Percentiles rank a stretch among this genome's conserved stretches.
Evolutionary conservation across 371 early-diverging fungal genomes (phyloP).

Genomic region (Mucor sp.): DNA sequence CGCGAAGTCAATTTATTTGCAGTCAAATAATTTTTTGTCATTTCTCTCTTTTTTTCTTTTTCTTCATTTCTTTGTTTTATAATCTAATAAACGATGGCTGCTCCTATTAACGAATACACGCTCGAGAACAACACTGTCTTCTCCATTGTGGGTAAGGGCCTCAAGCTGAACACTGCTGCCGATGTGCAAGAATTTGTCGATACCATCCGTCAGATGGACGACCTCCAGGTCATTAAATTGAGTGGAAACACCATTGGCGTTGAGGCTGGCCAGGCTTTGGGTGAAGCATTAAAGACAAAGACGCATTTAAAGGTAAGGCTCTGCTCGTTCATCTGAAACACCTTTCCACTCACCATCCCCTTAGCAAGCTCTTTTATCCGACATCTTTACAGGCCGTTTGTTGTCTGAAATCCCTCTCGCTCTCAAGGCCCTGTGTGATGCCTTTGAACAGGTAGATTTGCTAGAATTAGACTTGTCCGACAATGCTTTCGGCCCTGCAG

Average conservation of each 20-base stretch:
- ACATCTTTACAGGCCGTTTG: slow-evolving; percentile 95
- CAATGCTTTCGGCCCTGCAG: slow-evolving; percentile 97
- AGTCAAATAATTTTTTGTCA: neutral
- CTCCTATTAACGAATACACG: slow-evolving; percentile 44
- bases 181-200: slow-evolving; percentile 80
- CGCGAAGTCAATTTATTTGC: neutral
- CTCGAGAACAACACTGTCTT: slow-evolving; percentile 54
- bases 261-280: slow-evolving; percentile 87
- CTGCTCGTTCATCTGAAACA: neutral
- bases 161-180: slow-evolving; percentile 83
- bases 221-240: slow-evolving; percentile 76
- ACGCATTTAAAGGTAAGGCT: slow-evolving; percentile 68
- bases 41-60: neutral
- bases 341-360: neutral
- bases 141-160: slow-evolving; percentile 65
- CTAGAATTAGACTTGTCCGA: slow-evolving; percentile 89
- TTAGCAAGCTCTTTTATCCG: slow-evolving; percentile 68
- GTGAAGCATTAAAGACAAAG: slow-evolving; percentile 71
- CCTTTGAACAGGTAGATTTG: slow-evolving; percentile 75
- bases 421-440: slow-evolving; percentile 83
- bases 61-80: neutral
- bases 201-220: slow-evolving; percentile 64
- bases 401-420: slow-evolving; percentile 87
- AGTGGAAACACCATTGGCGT: slow-evolving; percentile 95
- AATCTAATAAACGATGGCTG: slow-evolving; percentile 26